These are phyloP conservation scores for Hanseniaspora nectarophila DNA, from an alignment of 805 yeast genomes.

Conservation along the genomic window DNA sequence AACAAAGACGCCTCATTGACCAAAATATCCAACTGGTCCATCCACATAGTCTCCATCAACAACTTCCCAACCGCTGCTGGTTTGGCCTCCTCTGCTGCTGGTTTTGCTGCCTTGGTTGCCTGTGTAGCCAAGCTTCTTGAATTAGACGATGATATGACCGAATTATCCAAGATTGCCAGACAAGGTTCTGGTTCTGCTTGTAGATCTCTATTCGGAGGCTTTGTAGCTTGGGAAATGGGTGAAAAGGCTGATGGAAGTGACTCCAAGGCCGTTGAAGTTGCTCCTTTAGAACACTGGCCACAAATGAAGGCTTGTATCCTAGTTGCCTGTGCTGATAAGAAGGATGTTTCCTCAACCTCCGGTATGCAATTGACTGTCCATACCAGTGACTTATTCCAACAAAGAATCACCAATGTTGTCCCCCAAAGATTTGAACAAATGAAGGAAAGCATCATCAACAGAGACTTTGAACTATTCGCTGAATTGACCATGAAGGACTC, in stretches of 20 bases:
- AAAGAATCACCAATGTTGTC: conserved; percentile 70
- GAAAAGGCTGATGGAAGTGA: conserved; percentile 61
- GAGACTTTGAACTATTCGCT: conserved; percentile 71
- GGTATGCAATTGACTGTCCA: conserved; percentile 95
- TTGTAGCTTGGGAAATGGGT: conserved; percentile 99
- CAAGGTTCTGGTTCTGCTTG: conserved; percentile 99
- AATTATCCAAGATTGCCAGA: conserved; percentile 85
- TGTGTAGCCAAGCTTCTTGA: conserved; percentile 78
- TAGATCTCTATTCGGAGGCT: conserved; percentile 92
- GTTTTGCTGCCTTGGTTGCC: conserved; percentile 87
- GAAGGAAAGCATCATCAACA: conserved; percentile 62
- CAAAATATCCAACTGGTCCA: conserved; percentile 47
- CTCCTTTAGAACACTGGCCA: conserved; percentile 81
- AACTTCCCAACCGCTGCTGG: conserved; percentile 99
- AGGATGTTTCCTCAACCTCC: conserved; percentile 85
- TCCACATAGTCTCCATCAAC: conserved; percentile 82
- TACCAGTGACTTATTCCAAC: conserved; percentile 74
- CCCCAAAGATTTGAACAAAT: conserved; percentile 75
- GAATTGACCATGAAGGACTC: conserved; percentile 92
- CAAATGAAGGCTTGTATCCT: conserved; percentile 80
- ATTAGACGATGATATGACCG: conserved; percentile 75
- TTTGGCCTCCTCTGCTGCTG: conserved; percentile 94
- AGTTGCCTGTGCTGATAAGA: conserved; percentile 86
- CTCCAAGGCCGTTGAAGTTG: conserved; percentile 87
- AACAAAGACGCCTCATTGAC: conserved; percentile 41